Evolutionary conservation across 768 basidiomycete genomes (phyloP).

Genomic region (Pleurotus giganteus): DNA sequence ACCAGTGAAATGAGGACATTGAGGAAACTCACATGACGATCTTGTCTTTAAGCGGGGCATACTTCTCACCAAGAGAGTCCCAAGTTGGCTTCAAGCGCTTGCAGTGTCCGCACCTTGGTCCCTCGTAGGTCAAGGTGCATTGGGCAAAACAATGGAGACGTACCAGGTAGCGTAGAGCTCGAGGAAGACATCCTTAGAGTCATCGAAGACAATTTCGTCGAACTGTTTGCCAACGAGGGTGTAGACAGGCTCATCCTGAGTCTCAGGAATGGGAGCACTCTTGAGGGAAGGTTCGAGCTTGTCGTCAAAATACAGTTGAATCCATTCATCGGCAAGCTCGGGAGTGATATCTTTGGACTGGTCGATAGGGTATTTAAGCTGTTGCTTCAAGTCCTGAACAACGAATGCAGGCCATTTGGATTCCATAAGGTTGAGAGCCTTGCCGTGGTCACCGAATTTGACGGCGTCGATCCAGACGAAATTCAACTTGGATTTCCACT

Average conservation of each 20-base stretch:
- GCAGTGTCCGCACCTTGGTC: constrained; percentile 84
- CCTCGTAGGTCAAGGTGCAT: constrained; percentile 2
- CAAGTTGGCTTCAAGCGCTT: constrained; percentile 94
- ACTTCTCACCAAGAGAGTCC: constrained; percentile 89
- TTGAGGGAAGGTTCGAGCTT: constrained; percentile 83
- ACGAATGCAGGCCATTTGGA: constrained; percentile 93
- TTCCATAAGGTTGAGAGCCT: constrained; percentile 85
- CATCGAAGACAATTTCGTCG: constrained; percentile 82
- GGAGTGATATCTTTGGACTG: constrained; percentile 62
- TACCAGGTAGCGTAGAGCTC: constrained; percentile 98
- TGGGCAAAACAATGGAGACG: constrained; percentile 23
- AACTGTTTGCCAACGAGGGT: constrained; percentile 87
- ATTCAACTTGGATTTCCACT: constrained; percentile 86
- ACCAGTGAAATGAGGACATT: neutral
- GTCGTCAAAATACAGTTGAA: constrained; percentile 66
- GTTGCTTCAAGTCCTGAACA: constrained; percentile 78
- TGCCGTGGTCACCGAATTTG: constrained; percentile 95
- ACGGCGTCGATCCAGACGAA: constrained; percentile 98
- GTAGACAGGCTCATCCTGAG: constrained; percentile 81
- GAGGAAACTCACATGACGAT: constrained; percentile 64
- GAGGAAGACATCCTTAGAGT: constrained; percentile 90
- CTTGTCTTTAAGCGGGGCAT: constrained; percentile 67
- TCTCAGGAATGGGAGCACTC: constrained; percentile 81
- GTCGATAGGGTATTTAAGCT: constrained; percentile 88
- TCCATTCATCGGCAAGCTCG: constrained; percentile 54